phyloP scores from a whole-genome alignment of 1,284 basidiomycete genomes.

The Trichosporon sp. region DNA sequence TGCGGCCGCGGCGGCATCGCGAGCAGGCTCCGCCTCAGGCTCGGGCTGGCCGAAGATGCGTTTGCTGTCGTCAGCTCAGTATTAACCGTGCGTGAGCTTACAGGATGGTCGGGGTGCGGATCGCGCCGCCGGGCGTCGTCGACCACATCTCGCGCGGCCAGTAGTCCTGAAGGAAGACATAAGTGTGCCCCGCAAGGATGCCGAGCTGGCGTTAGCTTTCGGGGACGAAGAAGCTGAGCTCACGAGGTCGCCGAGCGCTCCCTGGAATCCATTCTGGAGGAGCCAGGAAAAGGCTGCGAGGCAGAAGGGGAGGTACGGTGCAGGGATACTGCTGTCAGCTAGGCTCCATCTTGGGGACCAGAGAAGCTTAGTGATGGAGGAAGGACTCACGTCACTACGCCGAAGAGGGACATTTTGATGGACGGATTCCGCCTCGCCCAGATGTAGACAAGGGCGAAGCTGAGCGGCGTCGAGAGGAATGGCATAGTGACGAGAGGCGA shows the following conservation, averaged over 20 bases:
- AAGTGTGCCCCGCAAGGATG: slow-evolving; percentile 84
- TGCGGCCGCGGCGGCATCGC: background rate
- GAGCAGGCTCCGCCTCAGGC: background rate
- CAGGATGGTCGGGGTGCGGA: slow-evolving; percentile 75
- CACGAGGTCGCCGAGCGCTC: slow-evolving; percentile 79
- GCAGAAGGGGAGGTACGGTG: slow-evolving; percentile 90
- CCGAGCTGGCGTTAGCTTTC: slow-evolving; percentile 60
- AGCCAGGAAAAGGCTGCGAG: slow-evolving; percentile 87
- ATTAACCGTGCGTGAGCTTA: slow-evolving; percentile 58
- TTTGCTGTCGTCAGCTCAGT: slow-evolving; percentile 27
- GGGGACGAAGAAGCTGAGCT: slow-evolving; percentile 23
- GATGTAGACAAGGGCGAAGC: slow-evolving; percentile 92
- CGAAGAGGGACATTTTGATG: slow-evolving; percentile 92
- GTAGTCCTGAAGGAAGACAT: slow-evolving; percentile 90
- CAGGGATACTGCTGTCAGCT: slow-evolving; percentile 66
- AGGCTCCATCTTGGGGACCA: background rate
- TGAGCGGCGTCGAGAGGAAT: slow-evolving; percentile 66
- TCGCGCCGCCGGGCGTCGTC: slow-evolving; percentile 58
- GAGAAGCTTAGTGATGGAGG: too few relatives aligned
- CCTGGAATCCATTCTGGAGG: slow-evolving; percentile 80
- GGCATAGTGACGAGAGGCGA: slow-evolving; percentile 86
- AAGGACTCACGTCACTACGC: slow-evolving; percentile 69
- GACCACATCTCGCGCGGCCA: slow-evolving; percentile 86
- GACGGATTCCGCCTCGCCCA: slow-evolving; percentile 94
- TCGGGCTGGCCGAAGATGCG: slow-evolving; percentile 27